Conservation (phyloP, 495 filamentous ascomycete species). For the Annulohypoxylon moriforme region DNA sequence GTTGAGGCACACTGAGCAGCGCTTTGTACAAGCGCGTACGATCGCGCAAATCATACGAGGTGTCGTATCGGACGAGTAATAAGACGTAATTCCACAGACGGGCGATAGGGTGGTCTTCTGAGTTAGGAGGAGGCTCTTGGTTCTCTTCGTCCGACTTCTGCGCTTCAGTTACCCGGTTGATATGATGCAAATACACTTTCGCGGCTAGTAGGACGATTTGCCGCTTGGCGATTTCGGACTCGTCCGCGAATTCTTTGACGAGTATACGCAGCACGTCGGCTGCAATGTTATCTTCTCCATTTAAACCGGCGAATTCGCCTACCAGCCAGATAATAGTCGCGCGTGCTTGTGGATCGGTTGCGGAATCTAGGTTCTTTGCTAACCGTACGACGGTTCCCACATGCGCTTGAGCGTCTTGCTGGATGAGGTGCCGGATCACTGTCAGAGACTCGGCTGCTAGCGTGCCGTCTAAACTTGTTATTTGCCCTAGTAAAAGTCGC, state of each 20-base stretch:
- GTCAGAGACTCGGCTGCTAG: conserved; percentile 91
- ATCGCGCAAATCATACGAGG: conserved; percentile 93
- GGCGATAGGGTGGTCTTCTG: conserved; percentile 73
- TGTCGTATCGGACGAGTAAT: conserved; percentile 88
- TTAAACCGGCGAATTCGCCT: conserved; percentile 86
- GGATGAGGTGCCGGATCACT: conserved; percentile 94
- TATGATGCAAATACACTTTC: conserved; percentile 91
- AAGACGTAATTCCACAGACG: conserved; percentile 86
- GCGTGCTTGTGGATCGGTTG: conserved; percentile 83
- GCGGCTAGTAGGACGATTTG: conserved; percentile 93
- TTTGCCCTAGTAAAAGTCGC: conserved; percentile 81
- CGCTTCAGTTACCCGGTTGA: conserved; percentile 68
- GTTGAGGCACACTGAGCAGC: conserved; percentile 81
- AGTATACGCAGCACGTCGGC: conserved; percentile 93
- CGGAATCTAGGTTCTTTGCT: conserved; percentile 90
- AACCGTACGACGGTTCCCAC: conserved; percentile 82
- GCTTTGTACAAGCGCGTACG: conserved; percentile 87
- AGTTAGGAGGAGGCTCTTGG: conserved; percentile 49
- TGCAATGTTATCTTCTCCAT: conserved; percentile 86
- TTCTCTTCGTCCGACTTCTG: conserved; percentile 45
- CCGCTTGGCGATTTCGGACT: conserved; percentile 85
- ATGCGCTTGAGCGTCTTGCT: conserved; percentile 84
- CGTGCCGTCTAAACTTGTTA: conserved; percentile 84
- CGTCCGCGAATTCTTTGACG: conserved; percentile 82
- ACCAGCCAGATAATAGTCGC: conserved; percentile 98